These are phyloP conservation scores for Centaurea solstitialis DNA, from an alignment of 129 eudicot species.

Conservation along the genomic window DNA sequence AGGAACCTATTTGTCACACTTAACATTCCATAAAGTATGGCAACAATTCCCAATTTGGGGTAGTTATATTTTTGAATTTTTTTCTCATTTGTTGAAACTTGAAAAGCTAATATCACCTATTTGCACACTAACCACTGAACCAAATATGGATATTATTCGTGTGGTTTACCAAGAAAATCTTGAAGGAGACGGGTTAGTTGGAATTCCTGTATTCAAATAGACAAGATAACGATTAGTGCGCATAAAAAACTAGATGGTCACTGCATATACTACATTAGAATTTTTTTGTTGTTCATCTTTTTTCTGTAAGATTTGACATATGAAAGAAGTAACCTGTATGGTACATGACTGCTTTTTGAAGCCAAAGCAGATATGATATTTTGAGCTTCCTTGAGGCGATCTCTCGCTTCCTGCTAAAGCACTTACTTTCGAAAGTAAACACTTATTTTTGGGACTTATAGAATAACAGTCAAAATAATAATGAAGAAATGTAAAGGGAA, in stretches of 20 bases:
- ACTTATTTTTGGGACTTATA: too few relatives aligned
- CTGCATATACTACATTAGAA: background rate
- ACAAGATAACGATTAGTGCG: background rate
- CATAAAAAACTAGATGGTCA: too few relatives aligned
- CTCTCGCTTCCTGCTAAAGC: conserved; percentile 55
- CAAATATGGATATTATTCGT: background rate
- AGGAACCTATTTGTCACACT: background rate
- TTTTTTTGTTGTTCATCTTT: background rate
- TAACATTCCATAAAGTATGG: background rate
- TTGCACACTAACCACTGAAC: background rate
- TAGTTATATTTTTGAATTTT: background rate
- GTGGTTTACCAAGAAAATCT: conserved; percentile 46
- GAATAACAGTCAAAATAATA: too few relatives aligned
- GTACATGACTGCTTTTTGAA: conserved; percentile 43
- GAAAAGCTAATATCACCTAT: background rate
- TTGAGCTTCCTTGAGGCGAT: conserved; percentile 47
- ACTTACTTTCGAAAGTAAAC: too few relatives aligned
- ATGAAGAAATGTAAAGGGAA: too few relatives aligned
- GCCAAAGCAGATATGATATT: conserved; percentile 54
- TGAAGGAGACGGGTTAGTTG: conserved; percentile 45
- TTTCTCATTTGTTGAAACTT: background rate
- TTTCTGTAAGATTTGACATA: background rate
- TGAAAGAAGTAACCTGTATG: conserved; percentile 36
- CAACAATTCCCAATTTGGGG: background rate
- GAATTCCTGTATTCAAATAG: conserved; percentile 37